Conservation (phyloP, 768 basidiomycete species). For the Tylopilus plumbeoviolaceoides region DNA sequence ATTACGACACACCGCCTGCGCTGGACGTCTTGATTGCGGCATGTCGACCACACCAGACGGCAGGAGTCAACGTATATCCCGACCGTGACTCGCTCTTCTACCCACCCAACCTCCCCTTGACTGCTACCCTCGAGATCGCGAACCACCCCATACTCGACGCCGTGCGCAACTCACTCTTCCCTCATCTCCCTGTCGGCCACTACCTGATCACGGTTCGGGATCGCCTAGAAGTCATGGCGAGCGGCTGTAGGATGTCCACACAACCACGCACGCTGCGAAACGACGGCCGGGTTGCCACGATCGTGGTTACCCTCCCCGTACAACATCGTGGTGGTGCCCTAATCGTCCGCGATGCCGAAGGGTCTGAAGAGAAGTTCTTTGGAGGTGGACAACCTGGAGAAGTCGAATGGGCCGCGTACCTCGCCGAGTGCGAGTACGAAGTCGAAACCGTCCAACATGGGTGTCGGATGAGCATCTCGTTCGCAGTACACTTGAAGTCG, state of each 20-base stretch:
- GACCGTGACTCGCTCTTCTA: constrained; percentile 69
- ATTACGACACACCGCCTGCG: constrained; percentile 69
- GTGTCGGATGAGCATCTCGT: constrained; percentile 64
- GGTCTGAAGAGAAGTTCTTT: constrained; percentile 57
- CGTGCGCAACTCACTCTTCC: constrained; percentile 68
- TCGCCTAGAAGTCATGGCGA: constrained; percentile 62
- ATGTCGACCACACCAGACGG: constrained; percentile 61
- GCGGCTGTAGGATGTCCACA: constrained; percentile 53
- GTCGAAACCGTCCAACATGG: constrained; percentile 69
- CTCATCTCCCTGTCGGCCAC: constrained; percentile 61
- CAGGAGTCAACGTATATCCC: constrained; percentile 47
- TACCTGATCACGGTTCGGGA: constrained; percentile 67
- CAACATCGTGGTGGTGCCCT: constrained; percentile 68
- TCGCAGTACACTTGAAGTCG: constrained; percentile 64
- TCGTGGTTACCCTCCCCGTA: constrained; percentile 70
- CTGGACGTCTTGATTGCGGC: constrained; percentile 75
- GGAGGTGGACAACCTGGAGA: constrained; percentile 59
- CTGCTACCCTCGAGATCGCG: constrained; percentile 72
- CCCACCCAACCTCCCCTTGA: constrained; percentile 68
- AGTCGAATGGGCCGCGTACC: constrained; percentile 77
- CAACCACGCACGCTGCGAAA: constrained; percentile 52
- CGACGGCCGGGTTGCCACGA: constrained; percentile 70
- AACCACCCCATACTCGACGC: constrained; percentile 82
- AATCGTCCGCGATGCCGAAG: constrained; percentile 52
- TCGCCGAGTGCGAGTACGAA: constrained; percentile 71